Evolutionary conservation across 2,329 filamentous ascomycete genomes (phyloP).

Genomic region (Colletotrichum liaoningense): DNA sequence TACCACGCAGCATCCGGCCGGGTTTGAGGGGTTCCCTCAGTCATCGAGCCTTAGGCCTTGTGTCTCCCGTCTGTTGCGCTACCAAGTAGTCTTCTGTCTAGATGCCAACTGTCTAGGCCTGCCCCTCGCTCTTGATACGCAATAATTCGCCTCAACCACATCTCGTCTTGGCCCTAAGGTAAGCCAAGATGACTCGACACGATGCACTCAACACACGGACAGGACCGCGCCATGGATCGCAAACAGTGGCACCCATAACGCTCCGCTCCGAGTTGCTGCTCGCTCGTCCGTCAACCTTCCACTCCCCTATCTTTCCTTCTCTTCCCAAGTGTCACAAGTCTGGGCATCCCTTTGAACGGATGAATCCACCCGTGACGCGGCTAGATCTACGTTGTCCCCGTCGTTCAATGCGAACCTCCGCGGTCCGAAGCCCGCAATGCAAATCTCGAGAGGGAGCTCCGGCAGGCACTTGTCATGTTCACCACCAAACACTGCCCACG

Average conservation of each 20-base stretch:
- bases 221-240: slow-evolving; percentile 1
- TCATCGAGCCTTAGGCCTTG: slow-evolving; percentile 14
- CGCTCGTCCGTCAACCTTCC: background rate
- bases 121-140: background rate
- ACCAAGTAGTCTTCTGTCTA: too few relatives aligned
- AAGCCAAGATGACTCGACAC: background rate
- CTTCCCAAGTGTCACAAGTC: slow-evolving; percentile 24
- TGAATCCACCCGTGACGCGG: slow-evolving; percentile 28
- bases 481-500: background rate
- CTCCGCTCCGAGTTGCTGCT: slow-evolving; percentile 17
- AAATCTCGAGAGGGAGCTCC: background rate
- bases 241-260: slow-evolving; percentile 6
- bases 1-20: slow-evolving; percentile 31
- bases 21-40: background rate
- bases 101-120: background rate
- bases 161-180: background rate
- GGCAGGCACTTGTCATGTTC: background rate
- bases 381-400: background rate
- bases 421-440: slow-evolving; percentile 9
- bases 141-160: background rate
- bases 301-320: background rate
- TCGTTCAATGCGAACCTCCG: slow-evolving; percentile 18
- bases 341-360: slow-evolving; percentile 32
- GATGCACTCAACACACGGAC: slow-evolving; percentile 3
- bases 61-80: background rate